These are phyloP conservation scores for Sporothrix globosa DNA, from an alignment of 2,329 filamentous ascomycete species.

Conservation along the genomic window DNA sequence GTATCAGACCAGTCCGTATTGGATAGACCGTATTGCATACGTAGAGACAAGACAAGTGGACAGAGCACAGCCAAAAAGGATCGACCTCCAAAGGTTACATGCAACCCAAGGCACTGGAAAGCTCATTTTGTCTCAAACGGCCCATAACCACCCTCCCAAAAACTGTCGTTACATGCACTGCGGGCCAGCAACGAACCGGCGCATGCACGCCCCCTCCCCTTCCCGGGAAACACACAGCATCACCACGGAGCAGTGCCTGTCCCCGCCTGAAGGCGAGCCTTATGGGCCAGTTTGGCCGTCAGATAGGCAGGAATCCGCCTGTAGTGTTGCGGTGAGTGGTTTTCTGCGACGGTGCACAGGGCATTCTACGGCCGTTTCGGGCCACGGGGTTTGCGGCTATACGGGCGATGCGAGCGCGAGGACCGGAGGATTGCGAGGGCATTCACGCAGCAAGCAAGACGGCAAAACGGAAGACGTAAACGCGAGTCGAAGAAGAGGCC, in stretches of 20 bases:
- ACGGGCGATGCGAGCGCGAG: slow-evolving; percentile 12
- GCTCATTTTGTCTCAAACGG: background rate
- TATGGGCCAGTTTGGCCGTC: too few species aligned
- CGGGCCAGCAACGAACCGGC: background rate
- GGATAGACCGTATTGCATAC: background rate
- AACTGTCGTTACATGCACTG: slow-evolving; percentile 13
- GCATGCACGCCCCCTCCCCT: background rate
- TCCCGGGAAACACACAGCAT: background rate
- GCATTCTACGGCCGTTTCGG: too few species aligned
- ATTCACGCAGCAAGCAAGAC: background rate
- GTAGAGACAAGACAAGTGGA: background rate
- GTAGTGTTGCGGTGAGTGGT: too few species aligned
- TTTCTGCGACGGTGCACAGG: too few species aligned
- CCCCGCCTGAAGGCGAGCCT: too few species aligned
- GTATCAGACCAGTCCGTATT: background rate
- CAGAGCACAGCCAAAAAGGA: background rate
- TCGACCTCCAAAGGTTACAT: slow-evolving; percentile 15
- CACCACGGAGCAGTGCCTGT: too few species aligned
- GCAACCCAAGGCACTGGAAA: slow-evolving; percentile 13
- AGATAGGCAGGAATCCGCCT: too few species aligned
- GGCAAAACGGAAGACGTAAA: background rate
- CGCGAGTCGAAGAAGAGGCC: background rate
- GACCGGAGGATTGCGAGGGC: background rate
- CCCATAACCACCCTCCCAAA: background rate
- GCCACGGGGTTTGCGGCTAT: too few species aligned